phyloP scores from a whole-genome alignment of 352 stramenopile genomes.

The Phytophthora cryptogea region DNA sequence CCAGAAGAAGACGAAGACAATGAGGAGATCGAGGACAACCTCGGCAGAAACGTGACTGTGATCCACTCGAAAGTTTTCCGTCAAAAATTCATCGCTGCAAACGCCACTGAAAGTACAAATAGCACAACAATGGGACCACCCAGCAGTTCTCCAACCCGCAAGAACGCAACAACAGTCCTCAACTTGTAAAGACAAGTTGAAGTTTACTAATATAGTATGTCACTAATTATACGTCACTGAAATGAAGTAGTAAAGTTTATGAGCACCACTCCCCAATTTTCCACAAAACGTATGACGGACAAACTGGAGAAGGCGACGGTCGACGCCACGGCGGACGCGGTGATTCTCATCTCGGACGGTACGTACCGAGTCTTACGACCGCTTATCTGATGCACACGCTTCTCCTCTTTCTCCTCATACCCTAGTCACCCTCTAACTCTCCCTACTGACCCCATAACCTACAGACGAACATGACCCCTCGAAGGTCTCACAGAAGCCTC shows the following conservation, averaged over 20 bases:
- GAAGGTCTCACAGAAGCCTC: slow-evolving; percentile 6
- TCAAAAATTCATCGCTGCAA: slow-evolving; percentile 15
- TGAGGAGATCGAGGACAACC: slow-evolving; percentile 23
- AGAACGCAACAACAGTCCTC: slow-evolving; percentile 31
- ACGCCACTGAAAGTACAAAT: not conserved
- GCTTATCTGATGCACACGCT: not conserved
- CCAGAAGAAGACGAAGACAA: slow-evolving; percentile 18
- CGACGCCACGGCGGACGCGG: slow-evolving; percentile 24
- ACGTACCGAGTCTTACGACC: not conserved
- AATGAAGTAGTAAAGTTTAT: not conserved
- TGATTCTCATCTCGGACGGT: slow-evolving; percentile 64
- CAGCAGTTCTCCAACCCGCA: slow-evolving; percentile 30
- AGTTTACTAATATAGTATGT: slow-evolving; percentile 1
- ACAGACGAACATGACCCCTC: slow-evolving; percentile 29
- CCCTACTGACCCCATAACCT: slow-evolving; percentile 1
- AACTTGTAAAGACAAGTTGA: slow-evolving; percentile 23
- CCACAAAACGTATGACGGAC: slow-evolving; percentile 12
- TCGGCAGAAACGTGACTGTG: slow-evolving; percentile 17
- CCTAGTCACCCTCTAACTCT: not conserved
- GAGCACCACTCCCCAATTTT: not conserved
- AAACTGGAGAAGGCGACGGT: slow-evolving; percentile 27
- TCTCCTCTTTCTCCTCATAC: slow-evolving; percentile 6
- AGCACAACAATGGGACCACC: not conserved
- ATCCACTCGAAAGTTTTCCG: slow-evolving; percentile 39
- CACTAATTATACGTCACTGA: slow-evolving; percentile 3